Percentiles rank a stretch among this genome's conserved stretches.
phyloP scores from a whole-genome alignment of 1,284 basidiomycete species.

The Retiboletus flavoniger region DNA sequence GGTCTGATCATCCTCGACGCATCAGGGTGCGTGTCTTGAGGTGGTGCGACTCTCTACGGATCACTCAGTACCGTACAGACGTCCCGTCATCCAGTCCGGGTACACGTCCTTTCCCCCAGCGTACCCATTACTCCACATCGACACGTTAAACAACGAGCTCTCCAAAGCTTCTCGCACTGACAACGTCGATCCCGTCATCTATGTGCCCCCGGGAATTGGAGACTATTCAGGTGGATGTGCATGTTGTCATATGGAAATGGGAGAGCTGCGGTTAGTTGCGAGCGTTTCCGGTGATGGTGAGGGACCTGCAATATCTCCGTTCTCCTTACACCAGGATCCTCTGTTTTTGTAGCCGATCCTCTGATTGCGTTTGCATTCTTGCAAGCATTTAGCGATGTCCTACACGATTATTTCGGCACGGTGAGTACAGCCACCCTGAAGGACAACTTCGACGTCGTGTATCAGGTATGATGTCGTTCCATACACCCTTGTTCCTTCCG shows the following conservation, averaged over 20 bases:
- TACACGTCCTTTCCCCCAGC: conserved; percentile 78
- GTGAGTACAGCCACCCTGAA: conserved; percentile 68
- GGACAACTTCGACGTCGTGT: conserved; percentile 95
- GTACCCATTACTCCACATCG: conserved; percentile 84
- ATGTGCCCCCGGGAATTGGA: conserved; percentile 52
- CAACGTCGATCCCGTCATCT: conserved; percentile 70
- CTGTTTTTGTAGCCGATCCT: conserved; percentile 68
- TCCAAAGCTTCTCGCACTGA: conserved; percentile 50
- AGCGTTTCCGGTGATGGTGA: conserved; percentile 79
- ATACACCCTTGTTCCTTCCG: background rate
- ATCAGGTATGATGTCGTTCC: conserved; percentile 60
- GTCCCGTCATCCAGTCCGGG: conserved; percentile 87
- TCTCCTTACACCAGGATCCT: background rate
- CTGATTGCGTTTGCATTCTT: conserved; percentile 88
- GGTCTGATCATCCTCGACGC: conserved; percentile 87
- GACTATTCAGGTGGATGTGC: conserved; percentile 54
- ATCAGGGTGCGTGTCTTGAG: conserved; percentile 55
- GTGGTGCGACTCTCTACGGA: background rate
- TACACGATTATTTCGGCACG: conserved; percentile 80
- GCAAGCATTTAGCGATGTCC: conserved; percentile 78
- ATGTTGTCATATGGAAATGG: conserved; percentile 78
- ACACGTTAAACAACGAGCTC: conserved; percentile 77
- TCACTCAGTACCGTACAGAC: conserved; percentile 46
- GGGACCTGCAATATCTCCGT: conserved; percentile 26
- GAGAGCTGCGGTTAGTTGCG: conserved; percentile 76